These are phyloP conservation scores for Coniochaeta sp. DNA, from an alignment of 2,329 filamentous ascomycete genomes.

Conservation along the genomic window DNA sequence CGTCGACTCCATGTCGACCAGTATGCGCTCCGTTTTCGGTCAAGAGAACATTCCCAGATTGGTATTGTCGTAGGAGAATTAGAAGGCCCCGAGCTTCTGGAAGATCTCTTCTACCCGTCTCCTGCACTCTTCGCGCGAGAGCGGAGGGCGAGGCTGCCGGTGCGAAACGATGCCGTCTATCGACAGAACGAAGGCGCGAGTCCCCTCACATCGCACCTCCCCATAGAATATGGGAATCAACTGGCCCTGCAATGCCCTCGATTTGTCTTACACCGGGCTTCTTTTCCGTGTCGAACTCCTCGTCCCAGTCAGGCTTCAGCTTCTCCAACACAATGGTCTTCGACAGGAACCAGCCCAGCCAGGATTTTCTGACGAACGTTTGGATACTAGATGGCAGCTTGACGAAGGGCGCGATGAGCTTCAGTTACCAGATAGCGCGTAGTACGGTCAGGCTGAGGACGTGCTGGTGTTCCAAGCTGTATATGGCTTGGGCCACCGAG, in stretches of 20 bases:
- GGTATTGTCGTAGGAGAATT: not conserved
- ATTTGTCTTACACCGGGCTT: slow-evolving; percentile 12
- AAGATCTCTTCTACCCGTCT: not conserved
- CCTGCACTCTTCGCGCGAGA: not conserved
- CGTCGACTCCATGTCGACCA: too few species aligned
- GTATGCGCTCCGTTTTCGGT: too few species aligned
- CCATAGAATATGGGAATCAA: slow-evolving; percentile 15
- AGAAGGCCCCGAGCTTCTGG: not conserved
- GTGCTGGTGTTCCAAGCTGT: not conserved
- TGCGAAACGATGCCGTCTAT: too few species aligned
- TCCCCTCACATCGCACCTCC: slow-evolving; percentile 9
- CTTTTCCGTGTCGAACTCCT: slow-evolving; percentile 17
- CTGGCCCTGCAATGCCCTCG: slow-evolving; percentile 13
- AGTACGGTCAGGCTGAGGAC: not conserved
- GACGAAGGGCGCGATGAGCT: not conserved
- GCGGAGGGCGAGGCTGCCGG: too few species aligned
- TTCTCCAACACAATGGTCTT: slow-evolving; percentile 10
- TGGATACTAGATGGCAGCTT: not conserved
- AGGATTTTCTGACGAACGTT: not conserved
- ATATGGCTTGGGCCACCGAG: not conserved
- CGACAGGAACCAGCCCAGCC: not conserved
- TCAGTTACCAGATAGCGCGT: not conserved
- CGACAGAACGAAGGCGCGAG: slow-evolving; percentile 8
- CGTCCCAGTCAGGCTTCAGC: slow-evolving; percentile 16
- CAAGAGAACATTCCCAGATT: too few species aligned